Evolutionary conservation across 305 asterid species (phyloP).

Genomic region (Striga hermonthica): DNA sequence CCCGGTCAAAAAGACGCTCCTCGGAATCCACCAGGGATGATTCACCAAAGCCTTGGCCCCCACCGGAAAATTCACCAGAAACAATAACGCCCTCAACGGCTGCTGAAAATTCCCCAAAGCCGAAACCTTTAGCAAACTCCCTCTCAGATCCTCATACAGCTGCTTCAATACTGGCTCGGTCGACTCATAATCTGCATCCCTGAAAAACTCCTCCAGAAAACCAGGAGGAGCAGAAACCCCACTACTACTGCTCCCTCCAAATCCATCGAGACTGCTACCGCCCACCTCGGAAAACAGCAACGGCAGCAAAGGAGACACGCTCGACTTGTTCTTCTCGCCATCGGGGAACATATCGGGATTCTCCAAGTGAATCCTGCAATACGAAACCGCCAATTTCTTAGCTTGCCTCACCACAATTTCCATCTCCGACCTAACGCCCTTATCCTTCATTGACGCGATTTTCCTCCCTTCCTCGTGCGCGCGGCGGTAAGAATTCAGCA

Average conservation of each 20-base stretch:
- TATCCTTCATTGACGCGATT: conserved; percentile 71
- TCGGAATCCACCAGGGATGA: conserved; percentile 97
- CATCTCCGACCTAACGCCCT: conserved; percentile 56
- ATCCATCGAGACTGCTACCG: conserved; percentile 49
- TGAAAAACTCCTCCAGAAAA: conserved; percentile 76
- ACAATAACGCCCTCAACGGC: conserved; percentile 75
- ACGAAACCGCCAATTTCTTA: conserved; percentile 63
- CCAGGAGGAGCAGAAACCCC: conserved; percentile 58
- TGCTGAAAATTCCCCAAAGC: conserved; percentile 94
- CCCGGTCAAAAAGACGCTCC: conserved; percentile 74
- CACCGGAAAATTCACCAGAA: conserved; percentile 65
- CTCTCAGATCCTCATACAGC: conserved; percentile 91
- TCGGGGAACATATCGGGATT: conserved; percentile 85
- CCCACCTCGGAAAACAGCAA: conserved; percentile 67
- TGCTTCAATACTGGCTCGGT: conserved; percentile 75
- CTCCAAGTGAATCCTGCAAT: conserved; percentile 76
- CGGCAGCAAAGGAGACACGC: conserved; percentile 69
- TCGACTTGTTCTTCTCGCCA: conserved; percentile 41
- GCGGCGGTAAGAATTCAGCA: conserved; percentile 69
- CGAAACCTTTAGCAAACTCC: conserved; percentile 78
- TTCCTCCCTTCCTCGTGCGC: conserved; percentile 80
- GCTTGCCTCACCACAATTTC: conserved; percentile 70
- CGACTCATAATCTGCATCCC: conserved; percentile 79
- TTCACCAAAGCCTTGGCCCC: conserved; percentile 84
- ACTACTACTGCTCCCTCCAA: conserved; percentile 53